Base-by-base conservation (phyloP, 2,329 filamentous ascomycete species). In the Alternaria sp. region DNA sequence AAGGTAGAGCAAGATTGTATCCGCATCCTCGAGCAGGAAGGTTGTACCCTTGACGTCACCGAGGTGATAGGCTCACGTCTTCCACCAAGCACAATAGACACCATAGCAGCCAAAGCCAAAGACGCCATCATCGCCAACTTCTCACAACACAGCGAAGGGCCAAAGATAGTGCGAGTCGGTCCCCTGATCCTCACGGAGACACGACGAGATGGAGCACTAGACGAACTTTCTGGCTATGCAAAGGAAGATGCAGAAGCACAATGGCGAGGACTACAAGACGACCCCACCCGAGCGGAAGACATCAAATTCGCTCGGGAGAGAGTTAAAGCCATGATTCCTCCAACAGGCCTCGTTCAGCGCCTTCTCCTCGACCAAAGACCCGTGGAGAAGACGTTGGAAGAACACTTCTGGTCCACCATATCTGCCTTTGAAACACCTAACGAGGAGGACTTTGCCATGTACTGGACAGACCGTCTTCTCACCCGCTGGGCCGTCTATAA, bases 401-500 rank as follows among this genome's bases (percentile, higher is more conserved):
- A 70, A 2, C 57, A 59, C 8, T 79, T 76, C 63, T 72, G 66
- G 57, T 50, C 43, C 27, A 54, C 60, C n/a, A 62, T 79, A 14
- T 54, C 71, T 0, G 38, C 63, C 14, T 54, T 78, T 7, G 76
- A 79, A 64, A 54, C 62, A 4, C 54, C 68, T 11, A 74, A 71
- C 36, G 75, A 79, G 56, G 55, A 60, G 3, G 66, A 68, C 0
- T 77, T 80, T 50, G 64, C 71, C 4, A 52, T 54, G 7, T 75
- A 74, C 57, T 80, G 78, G 78, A 68, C 43, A 4, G 74, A 77
- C 11, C 72, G 74, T 11, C 70, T 78, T 4, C 36, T 62, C 14
- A 55, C 68, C 38, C 72, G 76, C 49, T 32, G 69, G 9, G 48
- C 63, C 11, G 66, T 72, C 34, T 77, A 80, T 57, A 63, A n/a